Conservation (phyloP, 2,329 filamentous ascomycete genomes). For the Fusarium sp. region DNA sequence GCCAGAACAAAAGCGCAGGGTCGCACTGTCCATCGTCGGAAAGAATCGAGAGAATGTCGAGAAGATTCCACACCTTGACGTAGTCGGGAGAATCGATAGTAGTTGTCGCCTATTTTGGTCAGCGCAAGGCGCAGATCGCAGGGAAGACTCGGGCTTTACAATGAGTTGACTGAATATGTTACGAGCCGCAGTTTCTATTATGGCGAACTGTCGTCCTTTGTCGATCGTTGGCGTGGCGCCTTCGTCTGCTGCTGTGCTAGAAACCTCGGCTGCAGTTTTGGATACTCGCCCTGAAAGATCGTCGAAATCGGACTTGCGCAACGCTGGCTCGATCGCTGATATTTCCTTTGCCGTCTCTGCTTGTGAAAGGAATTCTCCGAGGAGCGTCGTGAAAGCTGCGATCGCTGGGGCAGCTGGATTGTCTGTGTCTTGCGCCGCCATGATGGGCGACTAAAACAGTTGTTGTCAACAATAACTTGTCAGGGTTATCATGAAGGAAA, state of each 20-base stretch:
- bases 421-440: slow-evolving; percentile 64
- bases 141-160: slow-evolving; percentile 63
- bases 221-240: slow-evolving; percentile 57
- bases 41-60: slow-evolving; percentile 90
- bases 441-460: slow-evolving; percentile 49
- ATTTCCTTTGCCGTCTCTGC: slow-evolving; percentile 71
- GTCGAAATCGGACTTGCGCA: slow-evolving; percentile 77
- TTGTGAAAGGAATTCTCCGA: slow-evolving; percentile 69
- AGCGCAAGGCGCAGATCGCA: slow-evolving; percentile 47
- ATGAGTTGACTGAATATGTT: slow-evolving; percentile 83
- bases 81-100: slow-evolving; percentile 84
- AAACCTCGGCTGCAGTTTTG: slow-evolving; percentile 50
- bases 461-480: slow-evolving; percentile 19
- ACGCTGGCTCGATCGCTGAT: slow-evolving; percentile 76
- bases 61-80: slow-evolving; percentile 89
- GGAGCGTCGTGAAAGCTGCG: slow-evolving; percentile 64
- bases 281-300: slow-evolving; percentile 62
- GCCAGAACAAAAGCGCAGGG: slow-evolving; percentile 85
- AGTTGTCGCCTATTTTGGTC: slow-evolving; percentile 72
- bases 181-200: slow-evolving; percentile 86
- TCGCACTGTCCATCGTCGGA: slow-evolving; percentile 85
- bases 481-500: slow-evolving; percentile 28
- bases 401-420: slow-evolving; percentile 67
- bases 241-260: slow-evolving; percentile 46
- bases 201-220: slow-evolving; percentile 70